Evolutionary conservation across 768 basidiomycete species (phyloP).

Genomic region (Fibroporia radiculosa): DNA sequence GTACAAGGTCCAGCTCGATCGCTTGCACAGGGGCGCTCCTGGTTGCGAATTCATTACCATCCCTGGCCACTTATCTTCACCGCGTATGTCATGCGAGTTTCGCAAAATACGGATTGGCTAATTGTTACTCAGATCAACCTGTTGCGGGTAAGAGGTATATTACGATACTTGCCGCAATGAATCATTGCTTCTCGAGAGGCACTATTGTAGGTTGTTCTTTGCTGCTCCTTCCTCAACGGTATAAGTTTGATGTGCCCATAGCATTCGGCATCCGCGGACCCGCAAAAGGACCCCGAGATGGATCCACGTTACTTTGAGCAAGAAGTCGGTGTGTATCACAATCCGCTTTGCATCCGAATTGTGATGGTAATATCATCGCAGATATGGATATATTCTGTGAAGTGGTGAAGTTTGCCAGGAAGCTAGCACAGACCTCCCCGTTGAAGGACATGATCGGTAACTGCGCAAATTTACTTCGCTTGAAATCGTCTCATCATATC

Average conservation of each 20-base stretch:
- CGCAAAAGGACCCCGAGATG: slow-evolving; percentile 19
- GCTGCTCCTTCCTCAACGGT: not conserved
- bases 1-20: slow-evolving; percentile 29
- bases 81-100: slow-evolving; percentile 14
- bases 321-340: slow-evolving; percentile 20
- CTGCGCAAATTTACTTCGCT: not conserved
- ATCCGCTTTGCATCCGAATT: not conserved
- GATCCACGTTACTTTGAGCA: slow-evolving; percentile 28
- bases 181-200: slow-evolving; percentile 41
- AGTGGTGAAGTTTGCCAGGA: slow-evolving; percentile 22
- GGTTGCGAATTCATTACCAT: slow-evolving; percentile 27
- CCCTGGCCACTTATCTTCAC: slow-evolving; percentile 18
- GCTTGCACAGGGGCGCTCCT: slow-evolving; percentile 20
- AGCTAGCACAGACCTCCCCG: slow-evolving; percentile 17
- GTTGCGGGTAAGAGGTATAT: slow-evolving; percentile 36
- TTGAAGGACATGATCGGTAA: slow-evolving; percentile 20
- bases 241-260: slow-evolving; percentile 11
- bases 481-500: not conserved
- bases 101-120: no score
- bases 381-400: slow-evolving; percentile 25
- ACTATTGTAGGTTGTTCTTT: slow-evolving; percentile 31
- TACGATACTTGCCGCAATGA: slow-evolving; percentile 28
- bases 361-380: not conserved
- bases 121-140: slow-evolving; percentile 21
- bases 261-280: slow-evolving; percentile 24